Conservation (phyloP, 106 monocot genomes). For the Posidonia australis region DNA sequence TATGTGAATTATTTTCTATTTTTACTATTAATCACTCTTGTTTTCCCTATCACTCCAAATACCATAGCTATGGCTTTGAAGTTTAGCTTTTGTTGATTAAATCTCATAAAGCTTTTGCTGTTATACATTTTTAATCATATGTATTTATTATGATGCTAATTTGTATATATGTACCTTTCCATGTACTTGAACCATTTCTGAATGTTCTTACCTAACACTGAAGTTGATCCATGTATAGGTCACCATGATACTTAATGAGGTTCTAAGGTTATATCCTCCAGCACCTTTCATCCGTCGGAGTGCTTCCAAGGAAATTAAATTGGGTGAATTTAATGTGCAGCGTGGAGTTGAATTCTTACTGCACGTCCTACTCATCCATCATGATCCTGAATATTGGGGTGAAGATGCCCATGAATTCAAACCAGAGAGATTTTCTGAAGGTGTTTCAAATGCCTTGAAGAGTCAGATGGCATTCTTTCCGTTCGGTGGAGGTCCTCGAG, state of each 20-base stretch:
- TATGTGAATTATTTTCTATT: too few relatives aligned
- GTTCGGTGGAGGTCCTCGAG: slow-evolving; percentile 54
- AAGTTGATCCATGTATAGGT: slow-evolving; percentile 16
- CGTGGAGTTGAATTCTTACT: slow-evolving; percentile 7
- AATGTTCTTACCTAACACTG: too few relatives aligned
- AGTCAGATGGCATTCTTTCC: slow-evolving; percentile 42
- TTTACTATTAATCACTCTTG: too few relatives aligned
- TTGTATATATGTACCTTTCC: too few relatives aligned
- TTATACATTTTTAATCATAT: too few relatives aligned
- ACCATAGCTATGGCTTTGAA: too few relatives aligned
- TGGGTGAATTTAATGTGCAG: slow-evolving; percentile 16
- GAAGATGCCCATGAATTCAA: slow-evolving; percentile 29
- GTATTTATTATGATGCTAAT: too few relatives aligned
- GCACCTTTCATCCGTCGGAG: neutral
- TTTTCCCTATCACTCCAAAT: too few relatives aligned
- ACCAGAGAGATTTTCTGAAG: slow-evolving; percentile 28
- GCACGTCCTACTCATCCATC: slow-evolving; percentile 13
- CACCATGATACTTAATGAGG: slow-evolving; percentile 46
- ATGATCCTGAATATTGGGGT: slow-evolving; percentile 19
- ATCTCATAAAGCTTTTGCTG: slow-evolving; percentile 7
- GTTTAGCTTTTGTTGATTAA: slow-evolving; percentile 10
- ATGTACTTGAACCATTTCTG: too few relatives aligned
- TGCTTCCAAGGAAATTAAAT: slow-evolving; percentile 10
- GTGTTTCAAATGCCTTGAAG: slow-evolving; percentile 15
- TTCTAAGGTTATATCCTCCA: slow-evolving; percentile 49